Base-by-base conservation (phyloP, 768 basidiomycete genomes). In the Neoboletus magnificus region DNA sequence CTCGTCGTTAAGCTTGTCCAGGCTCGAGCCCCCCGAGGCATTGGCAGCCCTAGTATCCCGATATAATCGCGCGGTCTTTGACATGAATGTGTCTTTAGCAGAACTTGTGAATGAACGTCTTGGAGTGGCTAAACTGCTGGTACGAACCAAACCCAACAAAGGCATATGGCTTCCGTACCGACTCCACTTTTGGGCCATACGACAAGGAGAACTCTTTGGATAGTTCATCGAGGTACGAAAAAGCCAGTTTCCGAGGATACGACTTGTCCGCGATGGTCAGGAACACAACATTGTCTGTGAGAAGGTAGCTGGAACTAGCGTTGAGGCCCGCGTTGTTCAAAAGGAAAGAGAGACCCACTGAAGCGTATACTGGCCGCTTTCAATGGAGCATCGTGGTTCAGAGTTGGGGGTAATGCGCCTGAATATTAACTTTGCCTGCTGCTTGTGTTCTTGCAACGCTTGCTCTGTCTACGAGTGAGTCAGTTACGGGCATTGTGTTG, bases 381-480 rank as follows among this genome's bases (percentile, higher is more conserved):
- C 97, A 63, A 99, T 98, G 5, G 93, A 97, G 71, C 97, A 98
- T 35, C 90, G 83, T 10, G 95, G 93, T 71, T 99, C 97, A 22
- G 91, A 87, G 71, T 98, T 94, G 43, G 93, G 85, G 27, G 91
- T 92, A 66, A 99, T 87, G 37, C 97, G 86, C 56, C 95, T 83
- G 71, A 98, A 98, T 65, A 99, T 88, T 63, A 99, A 82, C 72
- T 99, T 99, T 32, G 95, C 85, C 71, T 99, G 96, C 63, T 98
- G 96, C 71, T 99, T 99, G 79, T 98, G 93, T 74, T 98, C 97
- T 68, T 94, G 92, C 39, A 99, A 77, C 53, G 87, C 81, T 68
- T 90, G 88, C 73, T 98, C 95, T 61, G 93, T 97, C 96, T 98
- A 60, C 43, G 47, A 49, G 27, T 16, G 50, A 4, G 48, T 68